Base-by-base conservation (phyloP, 2,329 filamentous ascomycete genomes). In the Drechslera avenae region DNA sequence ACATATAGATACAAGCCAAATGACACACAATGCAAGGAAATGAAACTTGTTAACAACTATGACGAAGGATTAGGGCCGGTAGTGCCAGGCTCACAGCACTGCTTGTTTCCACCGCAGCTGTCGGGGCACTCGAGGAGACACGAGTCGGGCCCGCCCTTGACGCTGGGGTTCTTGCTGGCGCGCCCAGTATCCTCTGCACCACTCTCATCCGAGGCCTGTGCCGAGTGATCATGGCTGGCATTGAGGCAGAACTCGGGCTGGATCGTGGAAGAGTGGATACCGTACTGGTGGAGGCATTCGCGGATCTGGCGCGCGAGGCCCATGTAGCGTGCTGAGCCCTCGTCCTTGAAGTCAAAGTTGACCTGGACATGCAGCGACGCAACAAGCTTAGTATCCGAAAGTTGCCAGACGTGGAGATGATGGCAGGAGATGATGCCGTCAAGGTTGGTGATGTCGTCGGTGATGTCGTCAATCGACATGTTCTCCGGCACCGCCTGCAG, bases 371-470 rank as follows among this genome's bases (percentile, higher is more conserved):
- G 94, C 75, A 99, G 84, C 9, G 89, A 94, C 10, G 94, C 93
- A 31, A 99, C 88, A 28, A 96, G 81, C 78, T 97, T 96, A 44
- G 91, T 94, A 70, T 97, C 93, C 13, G 89, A 96, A 28, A 99
- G 83, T 74, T 97, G 93, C 94, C 94, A 99, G 56, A 99, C 91
- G 72, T 99, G 94, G 17, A 99, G 82, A 72, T 99, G 93, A 75
- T 99, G 94, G 68, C 91, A 96, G 71, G 89, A 91, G 54, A 94
- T 80, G 39, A 99, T 89, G 34, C 92, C 92, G 0, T 89, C 88
- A 5, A 99, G 84, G 13, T 83, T 78, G 68, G 92, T 85, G 46
- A 99, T 96, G 71, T 99, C 94, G 60, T 93, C 87, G 60, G 91
- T 89, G 73, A 99, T 93, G 52, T 97, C 90, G 59, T 92, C 88